These are phyloP conservation scores for Arthroderma sp. DNA, from an alignment of 2,329 filamentous ascomycete species.

Conservation along the genomic window DNA sequence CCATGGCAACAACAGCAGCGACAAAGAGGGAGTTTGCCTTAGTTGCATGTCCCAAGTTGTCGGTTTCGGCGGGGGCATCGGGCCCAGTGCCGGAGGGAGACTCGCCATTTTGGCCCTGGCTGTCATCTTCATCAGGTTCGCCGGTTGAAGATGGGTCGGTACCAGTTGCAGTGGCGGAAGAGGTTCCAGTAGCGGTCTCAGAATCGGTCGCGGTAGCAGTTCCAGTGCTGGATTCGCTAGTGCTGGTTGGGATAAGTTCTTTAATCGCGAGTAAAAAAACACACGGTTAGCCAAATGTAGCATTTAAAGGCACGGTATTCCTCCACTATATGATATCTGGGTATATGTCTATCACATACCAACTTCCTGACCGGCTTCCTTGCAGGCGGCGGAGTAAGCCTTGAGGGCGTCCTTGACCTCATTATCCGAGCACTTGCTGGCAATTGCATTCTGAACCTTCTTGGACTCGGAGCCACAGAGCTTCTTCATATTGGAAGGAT, in stretches of 20 bases:
- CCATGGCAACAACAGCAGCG: slow-evolving; percentile 28
- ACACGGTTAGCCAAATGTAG: slow-evolving; percentile 6
- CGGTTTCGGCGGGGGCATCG: slow-evolving; percentile 11
- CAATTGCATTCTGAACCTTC: slow-evolving; percentile 25
- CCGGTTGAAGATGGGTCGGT: slow-evolving; percentile 9
- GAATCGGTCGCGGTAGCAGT: slow-evolving; percentile 5
- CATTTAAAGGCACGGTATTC: not conserved
- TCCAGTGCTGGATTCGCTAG: not conserved
- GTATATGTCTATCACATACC: slow-evolving; percentile 19
- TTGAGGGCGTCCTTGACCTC: slow-evolving; percentile 22
- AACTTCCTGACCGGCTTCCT: slow-evolving; percentile 26
- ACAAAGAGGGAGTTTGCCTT: slow-evolving; percentile 24
- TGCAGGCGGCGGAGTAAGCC: slow-evolving; percentile 28
- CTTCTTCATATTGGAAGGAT: slow-evolving; percentile 14
- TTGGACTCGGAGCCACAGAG: slow-evolving; percentile 26
- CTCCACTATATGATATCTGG: not conserved
- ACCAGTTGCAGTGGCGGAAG: slow-evolving; percentile 11
- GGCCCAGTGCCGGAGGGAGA: slow-evolving; percentile 9
- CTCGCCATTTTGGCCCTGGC: slow-evolving; percentile 6
- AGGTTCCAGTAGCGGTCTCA: slow-evolving; percentile 17
- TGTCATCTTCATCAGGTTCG: too few species aligned
- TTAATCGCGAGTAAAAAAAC: not conserved
- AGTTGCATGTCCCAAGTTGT: slow-evolving; percentile 18
- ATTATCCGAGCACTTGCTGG: slow-evolving; percentile 22
- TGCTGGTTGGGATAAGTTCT: slow-evolving; percentile 1